These are phyloP conservation scores for Domatiomyces catenatus DNA, from an alignment of 2,329 filamentous ascomycete genomes.

Conservation along the genomic window DNA sequence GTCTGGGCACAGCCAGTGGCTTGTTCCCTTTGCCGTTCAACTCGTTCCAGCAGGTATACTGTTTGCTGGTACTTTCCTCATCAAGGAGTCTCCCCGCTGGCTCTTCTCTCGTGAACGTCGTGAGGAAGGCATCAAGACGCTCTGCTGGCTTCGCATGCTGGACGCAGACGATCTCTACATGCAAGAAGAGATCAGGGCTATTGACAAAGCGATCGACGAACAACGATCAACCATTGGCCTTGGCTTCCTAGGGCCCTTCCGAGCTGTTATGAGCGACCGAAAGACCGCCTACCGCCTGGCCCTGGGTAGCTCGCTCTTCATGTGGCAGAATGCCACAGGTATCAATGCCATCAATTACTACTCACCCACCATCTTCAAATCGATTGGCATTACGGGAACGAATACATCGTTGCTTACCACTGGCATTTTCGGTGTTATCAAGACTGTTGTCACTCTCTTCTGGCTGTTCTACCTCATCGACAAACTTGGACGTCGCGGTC, in stretches of 20 bases:
- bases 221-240: conserved; percentile 48
- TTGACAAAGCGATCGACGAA: conserved; percentile 54
- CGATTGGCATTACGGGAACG: conserved; percentile 45
- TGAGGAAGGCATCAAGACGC: conserved; percentile 46
- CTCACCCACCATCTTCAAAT: conserved; percentile 51
- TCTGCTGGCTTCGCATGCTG: conserved; percentile 32
- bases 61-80: conserved; percentile 43
- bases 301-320: conserved; percentile 57
- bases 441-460: conserved; percentile 51
- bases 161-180: conserved; percentile 43
- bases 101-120: conserved; percentile 52
- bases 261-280: conserved; percentile 36
- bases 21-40: conserved; percentile 29
- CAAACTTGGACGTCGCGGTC: conserved; percentile 43
- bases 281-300: conserved; percentile 57
- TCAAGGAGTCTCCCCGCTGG: conserved; percentile 54
- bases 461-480: conserved; percentile 59
- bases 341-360: conserved; percentile 65
- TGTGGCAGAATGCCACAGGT: conserved; percentile 63
- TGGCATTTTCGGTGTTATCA: conserved; percentile 63
- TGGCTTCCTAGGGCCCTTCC: conserved; percentile 62
- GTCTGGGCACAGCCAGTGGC: conserved; percentile 25
- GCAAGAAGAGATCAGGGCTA: conserved; percentile 54
- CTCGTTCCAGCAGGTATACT: conserved; percentile 28
- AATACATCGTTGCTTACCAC: conserved; percentile 51